A percentile compares a stretch with the other conserved stretches of the same genome.
phyloP scores from a whole-genome alignment of 2,329 filamentous ascomycete species.

The Alternaria triticimaculans region DNA sequence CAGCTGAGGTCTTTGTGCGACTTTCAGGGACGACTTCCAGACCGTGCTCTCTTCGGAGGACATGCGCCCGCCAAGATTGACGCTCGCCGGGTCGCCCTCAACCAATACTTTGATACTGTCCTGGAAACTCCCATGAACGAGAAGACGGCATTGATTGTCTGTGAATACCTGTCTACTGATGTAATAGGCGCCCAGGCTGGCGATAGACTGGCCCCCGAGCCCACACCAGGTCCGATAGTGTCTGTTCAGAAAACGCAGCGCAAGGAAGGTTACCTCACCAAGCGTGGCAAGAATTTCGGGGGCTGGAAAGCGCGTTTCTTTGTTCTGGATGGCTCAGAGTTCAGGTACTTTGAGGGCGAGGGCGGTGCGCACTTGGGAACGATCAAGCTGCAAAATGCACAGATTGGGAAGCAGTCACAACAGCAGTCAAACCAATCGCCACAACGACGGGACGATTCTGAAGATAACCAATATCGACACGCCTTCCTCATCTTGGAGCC shows the following conservation, averaged over 20 bases:
- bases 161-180: constrained; percentile 80
- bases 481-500: constrained; percentile 94
- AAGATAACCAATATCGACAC: constrained; percentile 94
- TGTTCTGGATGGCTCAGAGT: constrained; percentile 70
- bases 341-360: constrained; percentile 91
- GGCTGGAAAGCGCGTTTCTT: constrained; percentile 92
- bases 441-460: constrained; percentile 71
- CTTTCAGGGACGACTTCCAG: constrained; percentile 79
- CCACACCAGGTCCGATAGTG: constrained; percentile 51
- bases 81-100: constrained; percentile 78
- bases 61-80: constrained; percentile 95
- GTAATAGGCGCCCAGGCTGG: constrained; percentile 65
- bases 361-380: constrained; percentile 90
- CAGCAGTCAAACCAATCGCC: constrained; percentile 66
- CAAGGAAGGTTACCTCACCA: constrained; percentile 91
- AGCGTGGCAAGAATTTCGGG: constrained; percentile 97
- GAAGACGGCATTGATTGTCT: constrained; percentile 77
- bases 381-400: constrained; percentile 88
- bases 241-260: constrained; percentile 62
- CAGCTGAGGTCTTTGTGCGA: constrained; percentile 75
- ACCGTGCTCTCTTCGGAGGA: constrained; percentile 84
- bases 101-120: constrained; percentile 84
- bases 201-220: constrained; percentile 64
- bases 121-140: constrained; percentile 84
- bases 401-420: constrained; percentile 91